Conservation (phyloP, 2,329 filamentous ascomycete species). For the Ascochyta clinopodiicola region DNA sequence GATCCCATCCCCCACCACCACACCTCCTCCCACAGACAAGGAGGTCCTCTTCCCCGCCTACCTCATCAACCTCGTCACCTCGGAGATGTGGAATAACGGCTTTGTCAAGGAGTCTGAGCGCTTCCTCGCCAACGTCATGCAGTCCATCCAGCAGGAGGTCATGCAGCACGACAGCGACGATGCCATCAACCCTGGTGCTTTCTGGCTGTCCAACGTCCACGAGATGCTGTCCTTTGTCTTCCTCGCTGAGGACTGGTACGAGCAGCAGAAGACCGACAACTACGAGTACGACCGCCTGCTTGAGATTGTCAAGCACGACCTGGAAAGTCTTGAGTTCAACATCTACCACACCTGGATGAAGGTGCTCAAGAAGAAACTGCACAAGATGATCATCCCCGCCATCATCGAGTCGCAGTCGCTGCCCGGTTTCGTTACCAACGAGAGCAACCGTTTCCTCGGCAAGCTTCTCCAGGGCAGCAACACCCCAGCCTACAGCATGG, state of each 20-base stretch:
- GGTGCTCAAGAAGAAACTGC: slow-evolving; percentile 97
- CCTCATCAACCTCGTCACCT: slow-evolving; percentile 97
- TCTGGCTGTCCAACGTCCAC: slow-evolving; percentile 99
- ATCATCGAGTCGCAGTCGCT: slow-evolving; percentile 99
- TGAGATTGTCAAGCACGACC: slow-evolving; percentile 98
- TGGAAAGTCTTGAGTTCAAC: slow-evolving; percentile 98
- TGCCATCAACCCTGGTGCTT: slow-evolving; percentile 94
- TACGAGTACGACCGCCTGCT: slow-evolving; percentile 97
- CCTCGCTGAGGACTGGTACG: slow-evolving; percentile 98
- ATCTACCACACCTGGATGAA: slow-evolving; percentile 99
- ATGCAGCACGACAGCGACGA: slow-evolving; percentile 99
- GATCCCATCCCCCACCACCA: slow-evolving; percentile 87
- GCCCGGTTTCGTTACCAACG: slow-evolving; percentile 97
- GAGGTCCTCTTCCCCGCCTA: slow-evolving; percentile 98
- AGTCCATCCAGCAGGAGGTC: slow-evolving; percentile 98
- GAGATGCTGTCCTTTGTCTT: slow-evolving; percentile 99
- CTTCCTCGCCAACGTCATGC: slow-evolving; percentile 99
- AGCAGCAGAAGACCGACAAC: slow-evolving; percentile 98
- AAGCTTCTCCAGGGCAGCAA: slow-evolving; percentile 93
- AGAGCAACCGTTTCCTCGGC: slow-evolving; percentile 96
- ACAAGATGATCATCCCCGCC: slow-evolving; percentile 99
- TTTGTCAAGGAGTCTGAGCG: slow-evolving; percentile 99
- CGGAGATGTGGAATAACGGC: slow-evolving; percentile 99
- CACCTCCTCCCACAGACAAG: slow-evolving; percentile 92
- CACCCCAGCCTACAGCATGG: slow-evolving; percentile 97